These are phyloP conservation scores for Tripterygium wilfordii DNA, from an alignment of 177 flowering plant genomes.

Conservation along the genomic window DNA sequence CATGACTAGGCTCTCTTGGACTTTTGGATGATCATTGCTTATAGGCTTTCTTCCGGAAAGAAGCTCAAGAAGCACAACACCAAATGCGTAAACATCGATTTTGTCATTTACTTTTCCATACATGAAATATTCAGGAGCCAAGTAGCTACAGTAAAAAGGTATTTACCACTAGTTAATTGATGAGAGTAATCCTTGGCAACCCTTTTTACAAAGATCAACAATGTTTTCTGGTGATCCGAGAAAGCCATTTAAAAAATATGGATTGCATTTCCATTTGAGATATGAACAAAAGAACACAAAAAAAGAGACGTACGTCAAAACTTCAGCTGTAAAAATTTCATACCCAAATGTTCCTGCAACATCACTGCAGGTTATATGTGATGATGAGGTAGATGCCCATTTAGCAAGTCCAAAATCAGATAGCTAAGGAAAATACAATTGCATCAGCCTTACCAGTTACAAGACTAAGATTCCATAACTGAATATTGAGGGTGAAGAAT, in stretches of 20 bases:
- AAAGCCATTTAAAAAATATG: too few relatives aligned
- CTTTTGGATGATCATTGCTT: slow-evolving; percentile 64
- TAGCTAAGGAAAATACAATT: slow-evolving; percentile 39
- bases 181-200: too few relatives aligned
- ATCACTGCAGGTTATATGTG: slow-evolving; percentile 62
- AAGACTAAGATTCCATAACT: too few relatives aligned
- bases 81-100: slow-evolving; percentile 90
- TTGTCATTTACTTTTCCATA: slow-evolving; percentile 86
- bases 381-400: slow-evolving; percentile 61
- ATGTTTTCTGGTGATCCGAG: too few relatives aligned
- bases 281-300: too few relatives aligned
- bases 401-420: slow-evolving; percentile 94
- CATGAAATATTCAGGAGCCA: slow-evolving; percentile 99
- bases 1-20: slow-evolving; percentile 91
- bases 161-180: too few relatives aligned
- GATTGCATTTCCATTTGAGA: too few relatives aligned
- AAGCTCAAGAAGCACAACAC: slow-evolving; percentile 97
- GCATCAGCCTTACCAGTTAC: too few relatives aligned
- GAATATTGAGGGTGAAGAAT: background rate
- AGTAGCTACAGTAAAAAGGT: slow-evolving; percentile 77
- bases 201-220: too few relatives aligned
- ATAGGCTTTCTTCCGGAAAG: slow-evolving; percentile 94
- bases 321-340: too few relatives aligned
- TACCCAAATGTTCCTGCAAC: slow-evolving; percentile 98
- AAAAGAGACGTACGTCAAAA: too few relatives aligned